Evolutionary conservation across 129 eudicot species (phyloP), one percentile per base, ranked within the genome.

Genomic region (Saussurea involucrata): DNA sequence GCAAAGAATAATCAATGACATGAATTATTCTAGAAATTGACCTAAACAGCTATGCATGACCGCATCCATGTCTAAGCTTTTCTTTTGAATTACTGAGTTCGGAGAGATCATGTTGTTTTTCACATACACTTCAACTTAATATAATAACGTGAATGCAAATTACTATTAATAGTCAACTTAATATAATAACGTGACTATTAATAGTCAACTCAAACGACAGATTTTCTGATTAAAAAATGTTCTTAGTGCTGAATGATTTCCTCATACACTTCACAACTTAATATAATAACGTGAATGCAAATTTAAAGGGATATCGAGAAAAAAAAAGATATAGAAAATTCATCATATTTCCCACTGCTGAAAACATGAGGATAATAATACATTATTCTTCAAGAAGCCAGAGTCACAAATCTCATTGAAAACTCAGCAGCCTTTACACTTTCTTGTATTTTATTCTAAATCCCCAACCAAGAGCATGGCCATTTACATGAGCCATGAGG

Each of bases 221-320:
- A 44, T 44, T 76, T 31, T 37, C 80, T 36, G 11, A 34, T 36
- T 18, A 76, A 46, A 31, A 76, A 13, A 44, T 12, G 53, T 27
- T 36, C 80, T 42, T 49, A 55, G 18, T 57, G 57, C 44, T 40
- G 27, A 75, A 65, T 75, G 17, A 65, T 65, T 42, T 65, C 53
- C 78, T 6, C 25, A 37, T 24, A 34, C 37, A 74, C 27, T 63
- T 37, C 57, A 37, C 57, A 37, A n/a, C 61, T 63, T 63, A 8
- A 61, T 74, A 74, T 36, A 12, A 58, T 74, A 60, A 33, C 0
- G 24, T 40, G 57, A 37, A 36, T 60, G 24, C 32, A 63, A 63
- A 36, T 24, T 63, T 37, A 53, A 60, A 74, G 58, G 12, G 58
- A 73, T 58, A 58, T 11, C 9, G 12, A 37, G 46, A 37, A 11